A percentile compares a stretch with the other conserved stretches of the same genome.
Conservation (phyloP, 1,284 basidiomycete species). For the Leccinum subspadiceum region DNA sequence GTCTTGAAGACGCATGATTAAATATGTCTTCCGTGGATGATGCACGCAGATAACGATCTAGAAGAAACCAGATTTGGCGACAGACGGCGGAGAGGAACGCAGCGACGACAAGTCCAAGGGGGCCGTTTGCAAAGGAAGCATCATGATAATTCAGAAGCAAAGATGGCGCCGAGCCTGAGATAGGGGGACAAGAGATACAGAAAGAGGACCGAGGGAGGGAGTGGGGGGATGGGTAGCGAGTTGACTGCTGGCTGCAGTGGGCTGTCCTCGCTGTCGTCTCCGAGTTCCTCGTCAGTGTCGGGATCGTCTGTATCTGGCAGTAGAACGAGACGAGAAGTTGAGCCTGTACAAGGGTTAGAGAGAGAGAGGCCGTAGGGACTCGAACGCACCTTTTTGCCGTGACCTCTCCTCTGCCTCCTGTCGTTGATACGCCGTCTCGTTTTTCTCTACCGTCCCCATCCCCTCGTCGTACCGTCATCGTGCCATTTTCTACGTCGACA, state of each 20-base stretch:
- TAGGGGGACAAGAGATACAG: constrained; percentile 67
- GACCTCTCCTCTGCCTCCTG: too few relatives aligned
- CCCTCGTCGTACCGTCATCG: too few relatives aligned
- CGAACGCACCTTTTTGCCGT: too few relatives aligned
- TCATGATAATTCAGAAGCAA: constrained; percentile 44
- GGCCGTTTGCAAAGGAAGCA: constrained; percentile 47
- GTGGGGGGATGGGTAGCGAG: constrained; percentile 47
- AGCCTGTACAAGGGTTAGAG: constrained; percentile 15
- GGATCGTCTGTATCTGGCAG: constrained; percentile 53
- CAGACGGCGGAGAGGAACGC: constrained; percentile 58
- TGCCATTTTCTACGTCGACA: too few relatives aligned
- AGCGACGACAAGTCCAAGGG: constrained; percentile 53
- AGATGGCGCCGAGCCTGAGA: constrained; percentile 68
- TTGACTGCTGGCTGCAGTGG: constrained; percentile 41
- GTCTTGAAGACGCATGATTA: constrained; percentile 57
- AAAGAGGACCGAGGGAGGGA: constrained; percentile 58
- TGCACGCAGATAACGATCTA: constrained; percentile 64
- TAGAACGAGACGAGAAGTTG: constrained; percentile 57
- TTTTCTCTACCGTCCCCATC: too few relatives aligned
- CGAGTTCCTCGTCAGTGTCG: constrained; percentile 46
- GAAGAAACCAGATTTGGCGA: constrained; percentile 71
- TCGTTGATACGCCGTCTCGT: too few relatives aligned
- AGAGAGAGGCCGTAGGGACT: too few relatives aligned
- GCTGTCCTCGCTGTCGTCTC: constrained; percentile 38
- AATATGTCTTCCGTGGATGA: constrained; percentile 64